These are phyloP conservation scores for Starmera dryadoides DNA, from an alignment of 805 yeast species.

Conservation along the genomic window DNA sequence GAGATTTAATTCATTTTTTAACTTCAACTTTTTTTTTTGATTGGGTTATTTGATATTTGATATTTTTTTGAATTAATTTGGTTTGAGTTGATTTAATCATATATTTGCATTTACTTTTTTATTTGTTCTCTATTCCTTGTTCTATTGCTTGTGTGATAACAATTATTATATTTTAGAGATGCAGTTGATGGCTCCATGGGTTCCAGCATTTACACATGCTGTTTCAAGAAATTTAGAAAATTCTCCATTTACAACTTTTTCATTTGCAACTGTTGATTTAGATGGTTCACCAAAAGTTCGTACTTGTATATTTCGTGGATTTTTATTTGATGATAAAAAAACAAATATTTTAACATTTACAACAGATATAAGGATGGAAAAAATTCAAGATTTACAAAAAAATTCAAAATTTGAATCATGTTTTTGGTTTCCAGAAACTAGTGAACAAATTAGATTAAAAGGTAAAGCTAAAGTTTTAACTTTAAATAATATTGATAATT, in stretches of 20 bases:
- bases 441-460: constrained; percentile 65
- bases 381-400: constrained; percentile 38
- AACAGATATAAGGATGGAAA: constrained; percentile 66
- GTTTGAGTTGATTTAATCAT: no score
- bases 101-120: neutral
- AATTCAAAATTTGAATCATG: constrained; percentile 67
- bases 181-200: constrained; percentile 68
- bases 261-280: constrained; percentile 58
- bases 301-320: constrained; percentile 68
- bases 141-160: no score
- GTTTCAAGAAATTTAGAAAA: constrained; percentile 37
- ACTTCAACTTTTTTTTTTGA: neutral
- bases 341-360: constrained; percentile 63
- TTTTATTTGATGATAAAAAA: constrained; percentile 59
- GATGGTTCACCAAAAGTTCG: constrained; percentile 54
- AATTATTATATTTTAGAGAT: constrained; percentile 2
- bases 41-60: no score
- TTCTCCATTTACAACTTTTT: constrained; percentile 51
- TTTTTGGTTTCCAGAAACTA: constrained; percentile 55
- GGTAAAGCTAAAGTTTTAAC: constrained; percentile 52
- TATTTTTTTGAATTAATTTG: no score
- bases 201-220: constrained; percentile 53
- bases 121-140: no score
- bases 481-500: constrained; percentile 7
- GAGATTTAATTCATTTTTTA: neutral